Conservation (phyloP, 2,329 filamentous ascomycete genomes). For the Colletotrichum gloeosporioides region DNA sequence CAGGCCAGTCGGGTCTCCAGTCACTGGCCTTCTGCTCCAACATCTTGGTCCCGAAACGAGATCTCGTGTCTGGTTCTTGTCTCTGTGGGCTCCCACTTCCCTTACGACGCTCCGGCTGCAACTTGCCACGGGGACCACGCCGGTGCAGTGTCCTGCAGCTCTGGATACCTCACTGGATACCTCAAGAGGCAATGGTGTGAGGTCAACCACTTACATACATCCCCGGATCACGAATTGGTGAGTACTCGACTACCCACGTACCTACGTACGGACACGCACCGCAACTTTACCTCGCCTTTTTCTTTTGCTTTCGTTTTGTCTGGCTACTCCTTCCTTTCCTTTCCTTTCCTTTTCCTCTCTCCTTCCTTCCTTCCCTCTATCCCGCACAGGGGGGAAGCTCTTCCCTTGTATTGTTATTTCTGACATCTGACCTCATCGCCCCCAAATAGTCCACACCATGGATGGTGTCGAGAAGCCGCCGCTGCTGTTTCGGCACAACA, state of each 20-base stretch:
- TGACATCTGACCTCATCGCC: slow-evolving; percentile 14
- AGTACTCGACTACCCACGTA: not conserved
- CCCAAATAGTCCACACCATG: slow-evolving; percentile 32
- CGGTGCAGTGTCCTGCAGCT: slow-evolving; percentile 1
- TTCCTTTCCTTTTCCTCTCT: not conserved
- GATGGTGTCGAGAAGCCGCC: slow-evolving; percentile 35
- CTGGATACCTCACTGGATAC: not conserved
- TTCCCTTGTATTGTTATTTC: slow-evolving; percentile 16
- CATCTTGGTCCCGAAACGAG: slow-evolving; percentile 23
- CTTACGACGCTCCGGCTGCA: slow-evolving; percentile 18
- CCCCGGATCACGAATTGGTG: slow-evolving; percentile 17
- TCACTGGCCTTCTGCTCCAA: slow-evolving; percentile 15
- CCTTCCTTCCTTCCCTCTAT: not conserved
- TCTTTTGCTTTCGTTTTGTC: not conserved
- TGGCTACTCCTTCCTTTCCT: not conserved
- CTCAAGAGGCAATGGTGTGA: slow-evolving; percentile 19
- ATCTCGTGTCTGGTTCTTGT: slow-evolving; percentile 21
- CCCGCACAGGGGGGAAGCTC: slow-evolving; percentile 10
- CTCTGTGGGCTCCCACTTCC: slow-evolving; percentile 19
- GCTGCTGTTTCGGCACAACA: slow-evolving; percentile 8
- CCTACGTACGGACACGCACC: not conserved
- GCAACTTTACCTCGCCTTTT: not conserved
- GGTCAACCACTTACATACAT: slow-evolving; percentile 1
- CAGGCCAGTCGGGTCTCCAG: slow-evolving; percentile 17
- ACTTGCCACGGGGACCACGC: slow-evolving; percentile 18